Evolutionary conservation across 23 red algal genomes (phyloP), one percentile per base, ranked within the genome.

Genomic region (Porphyridium purpureum): DNA sequence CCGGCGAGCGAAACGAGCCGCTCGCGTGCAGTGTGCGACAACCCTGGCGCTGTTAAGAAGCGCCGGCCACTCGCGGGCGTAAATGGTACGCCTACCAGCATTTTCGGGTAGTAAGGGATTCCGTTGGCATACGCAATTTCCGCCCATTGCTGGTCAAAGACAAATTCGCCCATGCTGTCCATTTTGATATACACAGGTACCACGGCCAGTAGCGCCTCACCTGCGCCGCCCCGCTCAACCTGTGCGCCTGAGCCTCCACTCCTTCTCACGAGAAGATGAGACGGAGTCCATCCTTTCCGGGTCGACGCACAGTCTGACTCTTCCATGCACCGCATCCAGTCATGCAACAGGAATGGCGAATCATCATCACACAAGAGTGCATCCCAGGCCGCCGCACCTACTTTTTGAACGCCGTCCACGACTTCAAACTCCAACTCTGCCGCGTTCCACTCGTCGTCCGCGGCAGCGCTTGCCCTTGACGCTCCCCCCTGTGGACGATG

Each of bases 151-250:
- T 67, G 64, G 57, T 93, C 86, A 61, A 93, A 93, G 0, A 93
- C 77, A 51, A 93, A 93, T 68, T 93, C 86, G 19, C 86, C 86
- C 27, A 82, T 24, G 1, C 66, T 74, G 38, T 93, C 60, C 14
- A 29, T 36, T 49, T 93, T 93, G 31, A 82, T 29, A 29, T 93
- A 93, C 0, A 64, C 50, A 30, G 75, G 75, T 4, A 66, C 70
- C 15, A 69, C 51, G 14, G 68, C 86, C 14, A 81, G 27, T 14
- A 93, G 49, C 31, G n/a, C 46, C 29, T 48, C 27, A 14, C 29
- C 22, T 48, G 4, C 44, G 9, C 44, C 44, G 44, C 44, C 23
- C 19, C 44, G 17, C 19, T 19, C 5, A 22, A 15, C 6, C 19
- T 22, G 17, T 15, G 9, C 49, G 49, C 24, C 49, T 21, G 14